Base-by-base conservation (phyloP, 768 basidiomycete species). In the Filobasidium floriforme region DNA sequence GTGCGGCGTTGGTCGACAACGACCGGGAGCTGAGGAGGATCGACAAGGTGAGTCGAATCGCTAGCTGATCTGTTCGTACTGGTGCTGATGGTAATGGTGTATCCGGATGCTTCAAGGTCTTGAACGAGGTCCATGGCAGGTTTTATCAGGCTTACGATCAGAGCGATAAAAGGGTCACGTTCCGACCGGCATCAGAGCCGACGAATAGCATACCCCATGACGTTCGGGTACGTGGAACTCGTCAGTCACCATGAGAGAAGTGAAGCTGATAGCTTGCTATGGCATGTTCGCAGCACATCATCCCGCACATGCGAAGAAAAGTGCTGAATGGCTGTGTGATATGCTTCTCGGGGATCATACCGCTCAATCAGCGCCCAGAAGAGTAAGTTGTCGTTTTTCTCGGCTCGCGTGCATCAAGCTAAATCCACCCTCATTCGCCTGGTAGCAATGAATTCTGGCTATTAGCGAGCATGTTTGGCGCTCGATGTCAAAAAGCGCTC, bases 301-400 rank as follows among this genome's bases (percentile, higher is more conserved):
- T 98, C 61, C 90, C 90, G 15, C 81, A 82, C 62, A 83, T 94
- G 77, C 88, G 94, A 62, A 75, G 81, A 26, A 83, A 85, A 71
- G 88, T 90, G 0, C 82, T 98, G n/a, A 82, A 83, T 41, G 89
- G 88, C 32, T 83, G 87, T 32, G 85, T 89, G 73, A 84, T 99
- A 40, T 82, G 94, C 41, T 98, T 99, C 79, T 97, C 94, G 0
- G 90, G 92, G 65, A 86, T 99, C 46, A 92, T 98, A 64, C 92
- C 94, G 4, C 84, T 93, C n/a, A 88, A 91, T 72, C 87, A 86
- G 2, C 82, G 80, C 64, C 88, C 90, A 43, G 87, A 92, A 76
- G 82, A 82, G 59, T 89, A 66, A 73, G 79, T 68, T 26, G 10
- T 15, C 14, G 18, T 19, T n/a, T 15, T 3, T 32, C 28, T 14